Evolutionary conservation across 2,329 filamentous ascomycete genomes (phyloP), one percentile per base, ranked within the genome.

Genomic region (Fusarium acutatum): DNA sequence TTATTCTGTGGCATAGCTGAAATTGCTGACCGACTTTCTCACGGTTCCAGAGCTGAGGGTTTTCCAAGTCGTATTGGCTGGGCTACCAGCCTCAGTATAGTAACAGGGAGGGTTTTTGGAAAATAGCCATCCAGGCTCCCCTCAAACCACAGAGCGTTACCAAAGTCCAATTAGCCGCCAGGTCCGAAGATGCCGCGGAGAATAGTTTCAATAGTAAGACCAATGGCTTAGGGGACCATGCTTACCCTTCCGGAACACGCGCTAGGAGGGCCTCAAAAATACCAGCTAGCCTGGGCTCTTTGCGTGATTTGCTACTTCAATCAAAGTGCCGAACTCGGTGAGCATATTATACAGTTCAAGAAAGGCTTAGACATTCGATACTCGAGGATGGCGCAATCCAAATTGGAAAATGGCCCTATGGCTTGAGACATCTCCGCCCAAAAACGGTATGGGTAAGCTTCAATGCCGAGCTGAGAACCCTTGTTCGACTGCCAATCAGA

Each of bases 281-380:
- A 0, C 6, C 4, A 2, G 2, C n/a, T 20, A 34, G 8, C n/a
- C 4, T 0, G n/a, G 0, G 3, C n/a, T 7, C 0, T 15, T 53
- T n/a, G 14, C 34, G 34, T 37, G 24, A 38, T 38, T 53, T 28
- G 34, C 34, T 28, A 28, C 34, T 2, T 28, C 5, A 0, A 18
- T 12, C 1, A 2, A 13, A 10, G 0, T 28, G 24, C 34, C 20
- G 18, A 53, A 4, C 0, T 14, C 12, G 9, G 3, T 12, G 30
- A n/a, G 28, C 15, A 43, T 20, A 15, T 24, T 24, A 24, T 20
- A 2, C n/a, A 12, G 6, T 11, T 4, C 15, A 24, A 3, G 7
- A 43, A 1, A 14, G 7, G 17, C 0, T 20, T 43, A 35, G 28
- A 5, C 7, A 3, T 32, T 60, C 17, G 6, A 40, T 7, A 9